Evolutionary conservation across 805 yeast genomes (phyloP).

Genomic region (Candida nemodendra): DNA sequence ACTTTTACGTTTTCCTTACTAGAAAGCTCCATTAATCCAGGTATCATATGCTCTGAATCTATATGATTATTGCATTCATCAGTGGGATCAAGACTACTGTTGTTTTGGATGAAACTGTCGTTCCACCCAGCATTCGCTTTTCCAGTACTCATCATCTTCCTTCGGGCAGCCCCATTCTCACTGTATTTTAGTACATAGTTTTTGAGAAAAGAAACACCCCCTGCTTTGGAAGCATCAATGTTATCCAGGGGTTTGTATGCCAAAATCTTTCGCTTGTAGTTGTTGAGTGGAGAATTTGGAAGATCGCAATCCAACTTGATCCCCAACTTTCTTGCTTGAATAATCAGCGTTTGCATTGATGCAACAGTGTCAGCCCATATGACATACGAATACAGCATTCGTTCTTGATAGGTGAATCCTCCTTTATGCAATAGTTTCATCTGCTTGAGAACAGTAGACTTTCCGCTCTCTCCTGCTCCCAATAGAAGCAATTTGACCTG

Average conservation of each 20-base stretch:
- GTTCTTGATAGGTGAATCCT: slow-evolving; percentile 78
- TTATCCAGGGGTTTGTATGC: slow-evolving; percentile 58
- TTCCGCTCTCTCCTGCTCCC: slow-evolving; percentile 95
- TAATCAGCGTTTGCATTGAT: slow-evolving; percentile 72
- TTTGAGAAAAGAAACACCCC: slow-evolving; percentile 60
- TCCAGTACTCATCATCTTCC: slow-evolving; percentile 58
- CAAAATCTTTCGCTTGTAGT: slow-evolving; percentile 49
- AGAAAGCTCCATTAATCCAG: slow-evolving; percentile 16
- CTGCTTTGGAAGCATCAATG: slow-evolving; percentile 64
- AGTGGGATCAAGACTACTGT: slow-evolving; percentile 1
- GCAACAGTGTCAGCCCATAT: slow-evolving; percentile 92
- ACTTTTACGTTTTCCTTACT: slow-evolving; percentile 3
- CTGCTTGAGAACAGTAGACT: slow-evolving; percentile 89
- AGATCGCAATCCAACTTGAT: slow-evolving; percentile 67
- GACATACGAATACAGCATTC: slow-evolving; percentile 76
- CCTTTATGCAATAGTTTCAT: slow-evolving; percentile 81
- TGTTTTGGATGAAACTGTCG: slow-evolving; percentile 14
- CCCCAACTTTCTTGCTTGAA: slow-evolving; percentile 69
- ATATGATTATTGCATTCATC: slow-evolving; percentile 2
- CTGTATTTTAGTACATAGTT: slow-evolving; percentile 64
- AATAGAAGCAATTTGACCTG: slow-evolving; percentile 72
- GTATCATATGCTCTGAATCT: slow-evolving; percentile 7
- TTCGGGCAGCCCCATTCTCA: slow-evolving; percentile 49
- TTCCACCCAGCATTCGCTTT: slow-evolving; percentile 37
- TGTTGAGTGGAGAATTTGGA: slow-evolving; percentile 45